Percentiles rank a stretch among this genome's conserved stretches.
Conservation (phyloP, 345 rosid species). For the Erucastrum elatum region DNA sequence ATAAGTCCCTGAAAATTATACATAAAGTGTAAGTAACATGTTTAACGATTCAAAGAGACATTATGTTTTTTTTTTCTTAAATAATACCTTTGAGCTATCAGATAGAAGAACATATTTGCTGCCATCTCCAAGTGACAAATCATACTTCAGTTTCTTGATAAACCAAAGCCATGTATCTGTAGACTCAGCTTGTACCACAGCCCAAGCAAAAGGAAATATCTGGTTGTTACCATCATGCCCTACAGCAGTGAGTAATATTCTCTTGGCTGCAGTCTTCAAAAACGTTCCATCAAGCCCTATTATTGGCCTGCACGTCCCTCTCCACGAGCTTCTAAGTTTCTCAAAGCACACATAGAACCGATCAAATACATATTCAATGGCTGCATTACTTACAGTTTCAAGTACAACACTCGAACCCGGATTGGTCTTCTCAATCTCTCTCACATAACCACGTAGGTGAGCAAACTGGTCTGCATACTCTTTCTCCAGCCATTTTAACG, state of each 20-base stretch:
- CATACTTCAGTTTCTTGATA: too few relatives aligned
- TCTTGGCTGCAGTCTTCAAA: background rate
- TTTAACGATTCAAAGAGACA: too few relatives aligned
- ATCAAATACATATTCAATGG: background rate
- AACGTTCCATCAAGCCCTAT: background rate
- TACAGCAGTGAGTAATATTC: background rate
- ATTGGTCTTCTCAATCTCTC: too few relatives aligned
- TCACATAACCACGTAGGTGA: too few relatives aligned
- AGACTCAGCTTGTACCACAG: background rate
- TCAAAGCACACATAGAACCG: background rate
- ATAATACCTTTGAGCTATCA: background rate
- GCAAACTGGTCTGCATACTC: too few relatives aligned
- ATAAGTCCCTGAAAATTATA: background rate
- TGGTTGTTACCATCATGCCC: background rate
- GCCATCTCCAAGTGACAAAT: background rate
- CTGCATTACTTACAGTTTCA: background rate
- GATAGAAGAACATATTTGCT: background rate
- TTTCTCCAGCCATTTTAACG: too few relatives aligned
- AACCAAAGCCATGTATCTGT: background rate
- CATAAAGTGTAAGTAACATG: too few relatives aligned
- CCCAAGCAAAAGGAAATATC: background rate
- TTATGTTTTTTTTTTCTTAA: too few relatives aligned
- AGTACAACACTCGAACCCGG: background rate
- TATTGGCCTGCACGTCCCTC: background rate
- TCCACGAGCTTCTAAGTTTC: background rate